A percentile compares a stretch with the other conserved stretches of the same genome.
phyloP scores from a whole-genome alignment of 306 rosid species.

The Castanea mollissima region DNA sequence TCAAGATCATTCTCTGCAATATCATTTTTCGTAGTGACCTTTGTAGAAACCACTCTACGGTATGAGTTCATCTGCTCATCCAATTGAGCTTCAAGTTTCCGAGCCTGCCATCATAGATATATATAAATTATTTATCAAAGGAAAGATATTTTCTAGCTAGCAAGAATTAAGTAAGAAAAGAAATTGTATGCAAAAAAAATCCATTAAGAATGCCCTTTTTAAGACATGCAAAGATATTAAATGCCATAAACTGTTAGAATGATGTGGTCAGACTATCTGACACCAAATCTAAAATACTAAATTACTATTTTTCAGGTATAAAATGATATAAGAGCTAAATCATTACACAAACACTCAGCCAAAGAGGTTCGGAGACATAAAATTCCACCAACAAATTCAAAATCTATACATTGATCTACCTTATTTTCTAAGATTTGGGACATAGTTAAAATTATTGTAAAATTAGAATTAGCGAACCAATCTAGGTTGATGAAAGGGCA shows the following conservation, averaged over 20 bases:
- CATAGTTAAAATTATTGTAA: neutral
- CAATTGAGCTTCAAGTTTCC: constrained; percentile 95
- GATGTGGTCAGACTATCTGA: neutral
- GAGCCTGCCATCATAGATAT: constrained; percentile 53
- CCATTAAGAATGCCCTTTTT: constrained; percentile 2
- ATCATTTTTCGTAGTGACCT: constrained; percentile 65
- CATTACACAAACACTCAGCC: neutral
- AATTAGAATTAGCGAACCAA: neutral
- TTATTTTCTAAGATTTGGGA: neutral
- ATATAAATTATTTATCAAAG: neutral
- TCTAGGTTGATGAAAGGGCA: neutral
- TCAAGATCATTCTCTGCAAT: constrained; percentile 65
- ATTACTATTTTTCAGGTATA: neutral
- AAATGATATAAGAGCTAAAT: neutral
- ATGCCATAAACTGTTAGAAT: neutral
- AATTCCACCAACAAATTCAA: neutral
- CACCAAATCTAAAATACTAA: neutral
- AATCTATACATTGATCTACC: neutral
- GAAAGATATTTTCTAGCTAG: neutral
- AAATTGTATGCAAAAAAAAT: constrained; percentile 13
- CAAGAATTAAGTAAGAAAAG: constrained; percentile 13
- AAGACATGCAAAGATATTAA: constrained; percentile 1
- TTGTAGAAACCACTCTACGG: constrained; percentile 80
- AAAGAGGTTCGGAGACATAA: neutral
- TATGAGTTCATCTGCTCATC: constrained; percentile 90